Evolutionary conservation across 2,329 filamentous ascomycete genomes (phyloP).

Genomic region (Mollisia scopiformis): DNA sequence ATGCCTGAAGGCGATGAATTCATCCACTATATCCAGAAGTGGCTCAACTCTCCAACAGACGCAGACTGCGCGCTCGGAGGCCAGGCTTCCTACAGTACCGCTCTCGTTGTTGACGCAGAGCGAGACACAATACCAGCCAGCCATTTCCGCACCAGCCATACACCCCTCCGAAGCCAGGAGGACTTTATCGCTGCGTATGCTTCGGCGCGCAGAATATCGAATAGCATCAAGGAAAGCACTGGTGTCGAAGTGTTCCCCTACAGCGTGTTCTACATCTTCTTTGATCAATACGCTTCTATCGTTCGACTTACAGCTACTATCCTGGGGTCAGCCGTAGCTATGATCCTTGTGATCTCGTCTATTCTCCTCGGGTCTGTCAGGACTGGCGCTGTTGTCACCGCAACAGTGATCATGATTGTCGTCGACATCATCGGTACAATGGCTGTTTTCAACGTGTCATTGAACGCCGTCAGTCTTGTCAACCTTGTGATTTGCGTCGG

Average conservation of each 20-base stretch:
- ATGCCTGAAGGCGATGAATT: conserved; percentile 97
- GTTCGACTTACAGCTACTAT: conserved; percentile 78
- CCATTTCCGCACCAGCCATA: conserved; percentile 91
- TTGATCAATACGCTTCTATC: conserved; percentile 93
- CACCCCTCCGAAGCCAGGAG: conserved; percentile 80
- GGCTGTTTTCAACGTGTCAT: conserved; percentile 83
- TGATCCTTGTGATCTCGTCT: conserved; percentile 82
- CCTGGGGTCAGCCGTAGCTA: conserved; percentile 79
- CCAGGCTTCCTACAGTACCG: conserved; percentile 82
- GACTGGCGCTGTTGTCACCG: conserved; percentile 80
- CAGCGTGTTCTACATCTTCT: conserved; percentile 98
- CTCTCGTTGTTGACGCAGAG: conserved; percentile 76
- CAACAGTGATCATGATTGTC: conserved; percentile 91
- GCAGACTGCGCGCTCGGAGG: conserved; percentile 88
- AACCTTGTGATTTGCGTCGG: conserved; percentile 97
- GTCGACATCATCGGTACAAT: conserved; percentile 95
- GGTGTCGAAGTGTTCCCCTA: conserved; percentile 91
- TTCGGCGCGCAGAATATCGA: conserved; percentile 84
- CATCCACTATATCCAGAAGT: conserved; percentile 80
- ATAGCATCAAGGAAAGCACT: conserved; percentile 72
- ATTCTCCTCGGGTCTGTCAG: conserved; percentile 80
- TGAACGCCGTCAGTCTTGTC: conserved; percentile 94
- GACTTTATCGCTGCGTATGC: conserved; percentile 94
- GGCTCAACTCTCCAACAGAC: conserved; percentile 78
- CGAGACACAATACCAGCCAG: conserved; percentile 73